Conservation (phyloP, 208 protist genomes). For the Leishmania turanica region DNA sequence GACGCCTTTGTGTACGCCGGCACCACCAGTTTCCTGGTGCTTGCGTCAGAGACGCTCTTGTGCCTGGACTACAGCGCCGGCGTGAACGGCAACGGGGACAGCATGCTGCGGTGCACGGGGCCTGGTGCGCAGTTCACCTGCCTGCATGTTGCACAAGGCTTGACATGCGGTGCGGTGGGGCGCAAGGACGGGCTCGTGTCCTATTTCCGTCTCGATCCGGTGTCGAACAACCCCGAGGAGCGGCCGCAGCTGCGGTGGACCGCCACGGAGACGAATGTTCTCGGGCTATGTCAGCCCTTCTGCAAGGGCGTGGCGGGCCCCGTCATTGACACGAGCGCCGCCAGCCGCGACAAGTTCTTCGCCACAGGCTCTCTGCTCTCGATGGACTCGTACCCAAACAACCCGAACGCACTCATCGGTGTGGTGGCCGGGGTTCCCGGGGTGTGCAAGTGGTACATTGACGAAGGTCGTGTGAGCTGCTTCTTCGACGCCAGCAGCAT, state of each 20-base stretch:
- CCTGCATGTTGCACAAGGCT: constrained; percentile 72
- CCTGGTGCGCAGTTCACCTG: constrained; percentile 51
- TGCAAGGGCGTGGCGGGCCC: constrained; percentile 18
- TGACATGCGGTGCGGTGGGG: constrained; percentile 75
- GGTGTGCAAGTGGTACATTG: constrained; percentile 85
- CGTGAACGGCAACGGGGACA: constrained; percentile 22
- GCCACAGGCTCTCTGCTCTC: constrained; percentile 52
- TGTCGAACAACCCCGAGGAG: constrained; percentile 33
- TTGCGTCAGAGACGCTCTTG: constrained; percentile 64
- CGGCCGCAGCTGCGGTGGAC: constrained; percentile 61
- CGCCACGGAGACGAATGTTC: constrained; percentile 48
- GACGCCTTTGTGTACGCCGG: constrained; percentile 74
- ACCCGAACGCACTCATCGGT: constrained; percentile 76
- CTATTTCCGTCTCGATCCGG: constrained; percentile 66
- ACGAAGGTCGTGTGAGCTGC: constrained; percentile 65
- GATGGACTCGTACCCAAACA: constrained; percentile 76
- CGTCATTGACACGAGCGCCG: constrained; percentile 25
- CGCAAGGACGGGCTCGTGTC: constrained; percentile 62
- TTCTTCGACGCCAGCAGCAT: constrained; percentile 63
- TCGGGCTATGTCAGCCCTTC: constrained; percentile 64
- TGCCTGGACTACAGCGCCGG: constrained; percentile 69
- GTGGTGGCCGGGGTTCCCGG: constrained; percentile 70
- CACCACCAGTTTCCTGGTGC: constrained; percentile 78
- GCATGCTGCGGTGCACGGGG: constrained; percentile 35
- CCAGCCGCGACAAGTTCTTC: constrained; percentile 43